Evolutionary conservation across 164 flowering plant genomes (phyloP).

Genomic region (Pachysandra terminalis): DNA sequence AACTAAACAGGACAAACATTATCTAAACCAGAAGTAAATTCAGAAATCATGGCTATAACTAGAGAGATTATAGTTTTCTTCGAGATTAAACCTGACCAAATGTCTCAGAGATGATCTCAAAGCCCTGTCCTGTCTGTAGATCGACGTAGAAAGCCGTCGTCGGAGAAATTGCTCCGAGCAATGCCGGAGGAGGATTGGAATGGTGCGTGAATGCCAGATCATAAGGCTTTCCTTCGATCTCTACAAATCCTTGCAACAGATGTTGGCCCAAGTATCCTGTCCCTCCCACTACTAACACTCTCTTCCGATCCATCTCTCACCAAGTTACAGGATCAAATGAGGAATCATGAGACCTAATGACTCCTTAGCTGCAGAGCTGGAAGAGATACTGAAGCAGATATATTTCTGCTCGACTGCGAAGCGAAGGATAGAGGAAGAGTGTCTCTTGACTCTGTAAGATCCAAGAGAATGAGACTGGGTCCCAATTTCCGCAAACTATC

Average conservation of each 20-base stretch:
- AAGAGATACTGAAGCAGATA: no score
- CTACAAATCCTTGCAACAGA: slow-evolving; percentile 48
- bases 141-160: slow-evolving; percentile 58
- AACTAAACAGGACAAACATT: no score
- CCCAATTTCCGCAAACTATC: no score
- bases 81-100: slow-evolving; percentile 62
- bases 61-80: background rate
- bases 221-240: slow-evolving; percentile 21
- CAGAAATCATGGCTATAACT: no score
- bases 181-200: slow-evolving; percentile 41
- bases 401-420: no score
- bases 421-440: no score
- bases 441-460: no score
- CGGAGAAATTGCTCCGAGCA: slow-evolving; percentile 49
- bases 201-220: slow-evolving; percentile 67
- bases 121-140: slow-evolving; percentile 56
- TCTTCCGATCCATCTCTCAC: slow-evolving; percentile 43
- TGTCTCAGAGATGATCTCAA: slow-evolving; percentile 39
- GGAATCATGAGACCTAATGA: background rate
- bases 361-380: no score
- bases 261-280: slow-evolving; percentile 95
- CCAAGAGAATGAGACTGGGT: no score
- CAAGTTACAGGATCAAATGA: background rate
- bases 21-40: no score
- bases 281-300: slow-evolving; percentile 79